Percentiles rank a stretch among this genome's conserved stretches.
Conservation (phyloP, 306 rosid genomes). For the Carpinus fangiana region DNA sequence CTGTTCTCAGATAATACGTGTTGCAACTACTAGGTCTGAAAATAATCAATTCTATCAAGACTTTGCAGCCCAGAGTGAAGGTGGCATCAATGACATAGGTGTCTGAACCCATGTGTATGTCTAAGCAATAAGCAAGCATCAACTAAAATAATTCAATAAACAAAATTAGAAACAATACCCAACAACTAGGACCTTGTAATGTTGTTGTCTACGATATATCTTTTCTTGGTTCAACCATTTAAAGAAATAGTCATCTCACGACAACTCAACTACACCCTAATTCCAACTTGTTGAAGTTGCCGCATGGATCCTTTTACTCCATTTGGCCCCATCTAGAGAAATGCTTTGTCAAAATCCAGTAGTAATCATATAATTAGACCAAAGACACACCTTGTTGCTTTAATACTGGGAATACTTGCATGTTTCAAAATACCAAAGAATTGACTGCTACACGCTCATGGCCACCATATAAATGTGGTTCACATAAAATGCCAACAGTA, state of each 20-base stretch:
- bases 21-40: background rate
- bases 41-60: constrained; percentile 3
- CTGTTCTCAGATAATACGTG: background rate
- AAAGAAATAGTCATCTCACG: background rate
- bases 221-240: background rate
- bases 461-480: background rate
- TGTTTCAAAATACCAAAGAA: background rate
- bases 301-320: background rate
- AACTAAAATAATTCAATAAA: background rate
- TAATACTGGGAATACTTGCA: background rate
- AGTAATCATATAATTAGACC: background rate
- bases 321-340: background rate
- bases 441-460: background rate
- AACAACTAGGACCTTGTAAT: background rate
- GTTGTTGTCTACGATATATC: too few relatives aligned
- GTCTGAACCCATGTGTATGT: background rate
- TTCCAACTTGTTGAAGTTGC: background rate
- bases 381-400: background rate
- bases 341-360: background rate
- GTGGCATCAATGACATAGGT: background rate
- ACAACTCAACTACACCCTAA: background rate
- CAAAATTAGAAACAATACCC: background rate
- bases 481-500: background rate
- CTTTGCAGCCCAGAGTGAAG: background rate
- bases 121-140: background rate